Evolutionary conservation across 2,329 filamentous ascomycete species (phyloP).

Genomic region (Neopestalotiopsis sp.): DNA sequence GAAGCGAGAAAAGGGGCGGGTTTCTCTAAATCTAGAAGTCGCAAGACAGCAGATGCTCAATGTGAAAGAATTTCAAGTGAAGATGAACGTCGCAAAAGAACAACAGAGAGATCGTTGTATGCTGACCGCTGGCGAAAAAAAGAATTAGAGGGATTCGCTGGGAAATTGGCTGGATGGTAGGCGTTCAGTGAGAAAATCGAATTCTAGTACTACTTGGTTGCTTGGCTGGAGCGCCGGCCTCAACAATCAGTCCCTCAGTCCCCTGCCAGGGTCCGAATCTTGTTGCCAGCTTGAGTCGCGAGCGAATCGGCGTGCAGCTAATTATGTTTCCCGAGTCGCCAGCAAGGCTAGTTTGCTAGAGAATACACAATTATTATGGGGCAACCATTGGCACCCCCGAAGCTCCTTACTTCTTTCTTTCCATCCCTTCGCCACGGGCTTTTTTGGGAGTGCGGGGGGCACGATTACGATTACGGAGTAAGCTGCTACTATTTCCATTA

Average conservation of each 20-base stretch:
- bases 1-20: not conserved
- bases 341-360: not conserved
- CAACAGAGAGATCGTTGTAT: not conserved
- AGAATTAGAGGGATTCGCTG: not conserved
- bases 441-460: not conserved
- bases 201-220: not conserved
- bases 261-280: not conserved
- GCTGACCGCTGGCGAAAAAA: not conserved
- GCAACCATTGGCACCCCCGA: not conserved
- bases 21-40: not conserved
- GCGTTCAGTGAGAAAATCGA: not conserved
- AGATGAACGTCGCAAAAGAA: not conserved
- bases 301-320: slow-evolving; percentile 13
- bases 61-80: not conserved
- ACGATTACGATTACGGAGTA: not conserved
- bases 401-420: not conserved
- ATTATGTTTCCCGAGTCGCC: slow-evolving; percentile 5
- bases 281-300: not conserved
- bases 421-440: not conserved
- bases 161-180: not conserved
- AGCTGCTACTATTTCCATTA: not conserved
- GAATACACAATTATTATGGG: not conserved
- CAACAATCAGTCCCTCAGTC: not conserved
- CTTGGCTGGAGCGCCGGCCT: slow-evolving; percentile 3
- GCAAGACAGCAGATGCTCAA: not conserved